Base-by-base conservation (phyloP, 2,329 filamentous ascomycete species). In the Fusarium sp. region DNA sequence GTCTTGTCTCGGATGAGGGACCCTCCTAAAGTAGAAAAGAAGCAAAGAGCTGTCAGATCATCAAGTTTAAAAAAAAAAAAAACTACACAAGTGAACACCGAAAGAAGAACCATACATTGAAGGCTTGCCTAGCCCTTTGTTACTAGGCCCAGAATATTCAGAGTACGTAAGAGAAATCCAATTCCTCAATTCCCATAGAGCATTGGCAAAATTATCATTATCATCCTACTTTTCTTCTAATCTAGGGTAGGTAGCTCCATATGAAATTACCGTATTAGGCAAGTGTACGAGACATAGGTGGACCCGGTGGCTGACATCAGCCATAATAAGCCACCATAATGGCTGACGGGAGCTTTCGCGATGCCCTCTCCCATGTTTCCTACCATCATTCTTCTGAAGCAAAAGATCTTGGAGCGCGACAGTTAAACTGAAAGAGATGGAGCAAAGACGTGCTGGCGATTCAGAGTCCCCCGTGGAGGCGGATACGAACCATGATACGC, bases 221-320 rank as follows among this genome's bases (percentile, higher is more conserved):
- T 46, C 42, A 5, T 46, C 20, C 12, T 14, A 31, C 20, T 51
- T 1, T 29, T 20, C 3, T 0, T n/a, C 10, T 3, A 20, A 38
- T 57, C 20, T 5, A 57, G 55, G 55, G 17, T 35, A 20, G 55
- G 17, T 35, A 20, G 20, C 27, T 22, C 20, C 12, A 31, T 2
- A 12, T 17, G 16, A 20, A 20, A 14, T 51, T 35, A 16, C 64
- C 51, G 9, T 31, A 66, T 60, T 51, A 58, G 66, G 55, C 59
- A 69, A 62, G 36, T 27, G 33, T 27, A 36, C 36, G 24, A n/a
- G 42, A 29, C 9, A 4, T 16, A 24, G 55, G 69, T 68, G 69
- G 72, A 31, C 22, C 38, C 11, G 24, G 62, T 78, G 76, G 76
- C 76, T 78, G 71, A 78, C 64, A 68, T 78, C 73, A 78, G 76